These are phyloP conservation scores for Globisporangium acanthophoron DNA, from an alignment of 352 stramenopile species.

Conservation along the genomic window DNA sequence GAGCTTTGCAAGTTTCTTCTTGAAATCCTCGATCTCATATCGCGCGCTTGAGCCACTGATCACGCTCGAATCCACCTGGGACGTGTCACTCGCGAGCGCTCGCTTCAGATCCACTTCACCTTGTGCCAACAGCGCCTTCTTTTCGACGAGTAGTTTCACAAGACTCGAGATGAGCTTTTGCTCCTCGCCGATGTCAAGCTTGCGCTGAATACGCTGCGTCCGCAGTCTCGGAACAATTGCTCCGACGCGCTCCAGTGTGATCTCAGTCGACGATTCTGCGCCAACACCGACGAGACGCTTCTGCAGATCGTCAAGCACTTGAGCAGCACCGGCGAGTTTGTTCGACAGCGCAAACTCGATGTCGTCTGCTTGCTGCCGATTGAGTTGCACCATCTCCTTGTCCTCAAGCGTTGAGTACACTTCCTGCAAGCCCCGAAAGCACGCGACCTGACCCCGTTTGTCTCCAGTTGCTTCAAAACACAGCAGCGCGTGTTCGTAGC, in stretches of 20 bases:
- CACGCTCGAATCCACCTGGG: constrained; percentile 60
- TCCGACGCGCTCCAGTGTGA: constrained; percentile 57
- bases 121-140: constrained; percentile 46
- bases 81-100: constrained; percentile 53
- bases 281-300: constrained; percentile 53
- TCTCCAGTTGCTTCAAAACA: constrained; percentile 47
- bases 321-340: constrained; percentile 30
- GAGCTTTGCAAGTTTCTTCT: constrained; percentile 63
- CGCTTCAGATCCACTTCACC: constrained; percentile 63
- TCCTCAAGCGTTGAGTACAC: constrained; percentile 46
- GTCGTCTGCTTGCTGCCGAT: constrained; percentile 48
- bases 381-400: constrained; percentile 34
- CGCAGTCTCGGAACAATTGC: constrained; percentile 55
- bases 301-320: constrained; percentile 41
- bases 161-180: constrained; percentile 42
- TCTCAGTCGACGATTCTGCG: constrained; percentile 54
- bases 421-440: constrained; percentile 53
- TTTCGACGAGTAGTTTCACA: constrained; percentile 48
- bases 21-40: constrained; percentile 76
- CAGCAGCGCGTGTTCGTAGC: constrained; percentile 47
- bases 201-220: constrained; percentile 47
- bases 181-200: constrained; percentile 56
- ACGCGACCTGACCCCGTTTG: constrained; percentile 35
- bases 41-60: constrained; percentile 48
- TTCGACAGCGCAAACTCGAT: constrained; percentile 62